Base-by-base conservation (phyloP, 768 basidiomycete genomes). In the Boletus pseudopeckii region DNA sequence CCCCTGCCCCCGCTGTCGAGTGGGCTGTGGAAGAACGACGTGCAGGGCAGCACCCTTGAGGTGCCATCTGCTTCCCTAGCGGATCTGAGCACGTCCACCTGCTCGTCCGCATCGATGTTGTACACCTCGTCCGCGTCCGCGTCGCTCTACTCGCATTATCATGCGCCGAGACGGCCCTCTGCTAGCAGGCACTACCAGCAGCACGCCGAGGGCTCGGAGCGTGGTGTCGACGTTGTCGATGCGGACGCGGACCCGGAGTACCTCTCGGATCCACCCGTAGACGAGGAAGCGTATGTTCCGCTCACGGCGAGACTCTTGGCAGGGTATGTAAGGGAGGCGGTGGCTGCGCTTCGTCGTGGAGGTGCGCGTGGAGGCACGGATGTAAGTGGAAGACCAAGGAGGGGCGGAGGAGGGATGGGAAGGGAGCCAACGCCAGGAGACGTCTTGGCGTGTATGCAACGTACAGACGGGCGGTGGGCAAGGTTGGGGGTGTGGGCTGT, bases 211-310 rank as follows among this genome's bases (percentile, higher is more conserved):
- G 15, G 15, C 18, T 7, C 15, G 17, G 45, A 24, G 4, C 17
- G 17, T 13, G 14, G 37, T 22, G 10, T 39, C 1, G 22, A 45
- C 71, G 41, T 69, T 50, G 65, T 72, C 38, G 73, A 71, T 33
- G 71, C 73, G 11, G 77, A 79, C 36, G 71, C 71, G 17, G 75
- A 67, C 7, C 36, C 54, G 10, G 74, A 70, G 3, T 74, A 74
- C 11, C 65, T 87, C 46, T 86, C 87, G n/a, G 87, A 89, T 48
- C 83, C 87, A 0, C 68, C 69, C 11, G 52, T 68, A 0, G 70
- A 77, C 40, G 90, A 92, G 60, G 71, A 77, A 45, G 78, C 82
- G 1, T 92, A 89, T 55, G 64, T 87, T 18, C 74, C 86, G 2
- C 74, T 90, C 20, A 83, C 82, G 17, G 69, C 83, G 0, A 64